Percentiles rank a stretch among this genome's conserved stretches.
Conservation (phyloP, 306 rosid species). For the Prunus davidiana region DNA sequence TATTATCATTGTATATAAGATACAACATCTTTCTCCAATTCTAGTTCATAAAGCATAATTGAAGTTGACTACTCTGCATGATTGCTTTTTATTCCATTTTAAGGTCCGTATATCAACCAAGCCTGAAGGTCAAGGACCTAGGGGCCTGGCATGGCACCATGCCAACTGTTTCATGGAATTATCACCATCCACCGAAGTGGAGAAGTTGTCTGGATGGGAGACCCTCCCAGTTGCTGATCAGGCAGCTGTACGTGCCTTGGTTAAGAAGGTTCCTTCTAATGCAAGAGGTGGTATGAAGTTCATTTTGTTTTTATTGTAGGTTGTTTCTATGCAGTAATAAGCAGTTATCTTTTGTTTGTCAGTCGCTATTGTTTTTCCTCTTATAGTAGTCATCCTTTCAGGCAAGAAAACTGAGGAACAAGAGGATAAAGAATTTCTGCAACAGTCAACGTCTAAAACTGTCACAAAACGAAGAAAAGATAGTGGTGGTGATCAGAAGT, state of each 20-base stretch:
- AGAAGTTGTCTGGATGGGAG: constrained; percentile 83
- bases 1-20: neutral
- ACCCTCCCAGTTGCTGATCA: constrained; percentile 73
- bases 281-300: constrained; percentile 47
- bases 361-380: constrained; percentile 18
- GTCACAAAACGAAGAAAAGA: constrained; percentile 67
- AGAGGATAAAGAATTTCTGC: constrained; percentile 34
- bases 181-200: constrained; percentile 61
- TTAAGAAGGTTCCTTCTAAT: constrained; percentile 38
- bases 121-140: constrained; percentile 79
- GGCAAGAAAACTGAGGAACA: constrained; percentile 36
- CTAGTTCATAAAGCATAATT: neutral
- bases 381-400: constrained; percentile 31
- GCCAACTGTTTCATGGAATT: constrained; percentile 74
- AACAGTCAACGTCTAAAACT: constrained; percentile 47
- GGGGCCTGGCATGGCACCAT: constrained; percentile 84
- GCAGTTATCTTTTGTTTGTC: constrained; percentile 8
- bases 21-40: neutral
- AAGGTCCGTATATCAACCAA: constrained; percentile 83
- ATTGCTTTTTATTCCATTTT: constrained; percentile 18
- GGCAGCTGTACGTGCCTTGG: constrained; percentile 51
- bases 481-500: constrained; percentile 39
- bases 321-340: constrained; percentile 15
- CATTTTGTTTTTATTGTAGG: constrained; percentile 12
- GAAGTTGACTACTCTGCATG: constrained; percentile 17